Evolutionary conservation across 2,329 filamentous ascomycete species (phyloP), one percentile per base, ranked within the genome.

Genomic region (Alternaria gansuensis): DNA sequence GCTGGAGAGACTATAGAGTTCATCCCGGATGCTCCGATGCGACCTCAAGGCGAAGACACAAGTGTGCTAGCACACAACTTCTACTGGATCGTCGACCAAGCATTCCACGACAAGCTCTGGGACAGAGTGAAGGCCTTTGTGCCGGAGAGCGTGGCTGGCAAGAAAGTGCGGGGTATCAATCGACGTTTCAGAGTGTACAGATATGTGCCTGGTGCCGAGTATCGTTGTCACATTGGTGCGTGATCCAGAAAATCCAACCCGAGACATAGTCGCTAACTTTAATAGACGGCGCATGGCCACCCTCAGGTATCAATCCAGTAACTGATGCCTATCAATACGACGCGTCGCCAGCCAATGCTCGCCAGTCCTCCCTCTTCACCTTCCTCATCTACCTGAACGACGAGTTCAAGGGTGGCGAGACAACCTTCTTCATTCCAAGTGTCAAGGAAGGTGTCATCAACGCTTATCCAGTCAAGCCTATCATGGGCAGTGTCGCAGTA

Each of bases 191-290:
- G 89, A 17, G 88, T 91, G 0, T 91, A 91, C 63, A 82, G 89
- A 67, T 91, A 91, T 58, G 88, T 91, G 0, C 88, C 88, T 1
- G 88, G 88, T 0, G 89, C 89, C 0, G 89, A 91, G 71, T 91
- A 91, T 68, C 80, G 89, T 7, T 87, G 85, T 58, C 89, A 91
- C 64, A 90, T 91, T 58, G 71, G 71, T 73, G 33, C 26, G 64
- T 64, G 8, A 82, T 36, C 8, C 3, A n/a, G 9, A 10, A 14
- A 24, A 36, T 0, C 5, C 13, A 46, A n/a, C 3, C 13, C 5
- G 44, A 34, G 21, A 3, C 17, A 24, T 34, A 24, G 4, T 39
- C 52, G n/a, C 52, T 60, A 46, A 63, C 51, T 17, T 9, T 2
- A 37, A 17, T 23, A 71, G 83, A 91, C 65, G 89, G 89, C 7